Evolutionary conservation across 371 early-diverging fungal species (phyloP), one percentile per base, ranked within the genome.

Genomic region (Globomyces sp.): DNA sequence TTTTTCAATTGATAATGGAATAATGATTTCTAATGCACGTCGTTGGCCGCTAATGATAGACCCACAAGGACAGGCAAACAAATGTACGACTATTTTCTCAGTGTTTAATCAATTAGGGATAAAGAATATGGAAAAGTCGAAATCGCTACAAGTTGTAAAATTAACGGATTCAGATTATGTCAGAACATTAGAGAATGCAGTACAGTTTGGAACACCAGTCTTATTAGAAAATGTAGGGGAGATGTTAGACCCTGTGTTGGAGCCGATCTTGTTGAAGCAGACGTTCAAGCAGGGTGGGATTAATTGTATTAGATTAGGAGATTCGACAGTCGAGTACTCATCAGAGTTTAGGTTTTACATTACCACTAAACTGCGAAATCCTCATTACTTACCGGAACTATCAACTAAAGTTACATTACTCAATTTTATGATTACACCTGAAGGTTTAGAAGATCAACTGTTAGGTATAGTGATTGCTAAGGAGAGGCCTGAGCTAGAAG

Each of bases 401-500:
- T 83, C 83, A 4, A 83, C 81, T 4, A 76, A 78, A 61, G 83
- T 83, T 1, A 83, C 83, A 1, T 57, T 83, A 48, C 63, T 83
- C 34, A 83, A 83, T 68, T 83, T 83, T 51, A 83, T 83, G 83
- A 83, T 83, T 46, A 83, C 83, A 1, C 80, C 80, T 0, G 83
- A 83, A 57, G 83, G 83, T 1, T 68, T 83, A 43, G 81, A 83
- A 66, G 83, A 83, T 60, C 83, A 83, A 63, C 68, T 83, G 11
- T 78, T 83, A 42, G 83, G 83, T n/a, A 83, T 83, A 62, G 81
- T 80, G 13, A 83, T 83, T 63, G 83, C 83, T 10, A 83, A 83
- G 58, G 83, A 83, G 65, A 53, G 83, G 34, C 83, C 83, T 0
- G 83, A 83, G 66, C 71, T 83, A 13, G 80, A 83, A 64, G 83